Evolutionary conservation across 768 basidiomycete species (phyloP).

Genomic region (Russula brevipes): DNA sequence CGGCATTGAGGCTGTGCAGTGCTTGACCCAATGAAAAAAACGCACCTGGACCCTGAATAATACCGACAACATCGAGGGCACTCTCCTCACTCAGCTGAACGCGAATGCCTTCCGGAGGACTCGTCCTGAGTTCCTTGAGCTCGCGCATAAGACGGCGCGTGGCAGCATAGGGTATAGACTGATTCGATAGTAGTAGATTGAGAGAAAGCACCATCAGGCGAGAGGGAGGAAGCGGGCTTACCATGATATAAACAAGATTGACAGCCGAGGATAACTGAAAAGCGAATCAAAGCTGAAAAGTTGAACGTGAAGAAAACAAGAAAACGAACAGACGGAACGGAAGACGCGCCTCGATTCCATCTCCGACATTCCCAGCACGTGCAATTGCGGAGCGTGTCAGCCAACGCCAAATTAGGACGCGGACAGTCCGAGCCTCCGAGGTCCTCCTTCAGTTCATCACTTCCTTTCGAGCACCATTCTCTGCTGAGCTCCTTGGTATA

Average conservation of each 20-base stretch:
- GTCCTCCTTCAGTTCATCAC: no score
- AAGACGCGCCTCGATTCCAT: not conserved
- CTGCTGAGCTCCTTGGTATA: no score
- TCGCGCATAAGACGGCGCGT: slow-evolving; percentile 88
- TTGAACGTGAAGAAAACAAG: not conserved
- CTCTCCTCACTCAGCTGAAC: slow-evolving; percentile 83
- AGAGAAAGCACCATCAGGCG: no score
- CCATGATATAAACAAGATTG: slow-evolving; percentile 10
- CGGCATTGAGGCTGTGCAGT: slow-evolving; percentile 4
- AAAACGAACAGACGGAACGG: not conserved
- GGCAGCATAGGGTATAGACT: slow-evolving; percentile 48
- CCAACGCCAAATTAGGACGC: no score
- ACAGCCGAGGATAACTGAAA: not conserved
- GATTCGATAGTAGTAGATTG: no score
- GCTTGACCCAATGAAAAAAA: slow-evolving; percentile 7
- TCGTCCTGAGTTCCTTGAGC: slow-evolving; percentile 70
- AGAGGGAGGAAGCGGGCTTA: not conserved
- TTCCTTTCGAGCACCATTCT: no score
- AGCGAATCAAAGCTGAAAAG: not conserved
- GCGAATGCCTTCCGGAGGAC: slow-evolving; percentile 90
- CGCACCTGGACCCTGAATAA: slow-evolving; percentile 88
- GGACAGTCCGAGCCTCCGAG: no score
- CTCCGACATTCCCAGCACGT: slow-evolving; percentile 7
- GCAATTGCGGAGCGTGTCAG: not conserved
- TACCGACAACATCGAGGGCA: slow-evolving; percentile 79